Base-by-base conservation (phyloP, 2,329 filamentous ascomycete species). In the Nothophoma quercina region DNA sequence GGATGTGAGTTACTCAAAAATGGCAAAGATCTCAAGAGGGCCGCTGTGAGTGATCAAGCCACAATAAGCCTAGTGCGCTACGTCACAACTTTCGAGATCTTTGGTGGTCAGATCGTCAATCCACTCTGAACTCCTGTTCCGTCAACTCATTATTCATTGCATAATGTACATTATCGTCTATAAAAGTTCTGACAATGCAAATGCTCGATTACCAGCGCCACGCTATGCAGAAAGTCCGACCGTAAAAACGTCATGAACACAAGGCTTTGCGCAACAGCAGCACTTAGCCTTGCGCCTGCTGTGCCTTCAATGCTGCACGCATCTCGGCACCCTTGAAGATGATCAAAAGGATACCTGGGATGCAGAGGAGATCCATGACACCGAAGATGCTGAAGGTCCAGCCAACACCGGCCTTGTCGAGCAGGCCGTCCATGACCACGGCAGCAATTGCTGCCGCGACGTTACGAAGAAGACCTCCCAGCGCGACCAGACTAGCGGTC, bases 321-420 rank as follows among this genome's bases (percentile, higher is more conserved):
- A 60, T 64, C 33, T 65, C 62, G 13, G 55, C 53, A 13, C 64
- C 64, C 26, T 60, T 57, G 22, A 59, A 47, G 16, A 68, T 46
- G 44, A 67, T 62, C 21, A 67, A 22, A 7, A 66, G 15, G 13
- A 66, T 53, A 0, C 64, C 63, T 13, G 63, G 63, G 30, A 67
- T 67, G 36, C 64, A 67, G 16, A 65, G 29, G 23, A 67, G 22
- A 39, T 76, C 70, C 15, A 77, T 46, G 1, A 74, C 34, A 0
- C 67, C 71, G 18, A 79, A 56, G 0, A 75, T 75, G 1, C 69
- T 75, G 38, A 78, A 79, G 25, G 72, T 75, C 72, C 72, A 78
- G 2, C 75, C 74, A 38, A 65, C 69, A 4, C 75, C 76, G 64
- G 77, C 72, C 9, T 45, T 61, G 10, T 61, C 55, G 2, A 76